phyloP scores from a whole-genome alignment of 108 stramenopile species.

The Nitzschia sp. region DNA sequence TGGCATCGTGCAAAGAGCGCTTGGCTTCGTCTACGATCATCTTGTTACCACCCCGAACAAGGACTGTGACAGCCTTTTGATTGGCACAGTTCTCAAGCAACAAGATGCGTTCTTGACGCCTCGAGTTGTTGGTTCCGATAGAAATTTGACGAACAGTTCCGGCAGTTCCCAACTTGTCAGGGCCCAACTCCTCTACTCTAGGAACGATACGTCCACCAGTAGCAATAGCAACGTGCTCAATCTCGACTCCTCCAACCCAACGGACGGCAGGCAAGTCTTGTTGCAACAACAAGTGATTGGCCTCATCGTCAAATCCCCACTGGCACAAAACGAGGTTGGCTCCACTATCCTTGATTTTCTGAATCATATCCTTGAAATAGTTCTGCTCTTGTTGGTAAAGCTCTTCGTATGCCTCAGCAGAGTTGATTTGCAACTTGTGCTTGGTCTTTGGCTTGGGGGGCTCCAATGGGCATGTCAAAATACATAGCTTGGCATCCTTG shows the following conservation, averaged over 20 bases:
- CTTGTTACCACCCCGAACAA: conserved; percentile 97
- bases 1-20: conserved; percentile 99
- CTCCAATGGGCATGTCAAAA: conserved; percentile 98
- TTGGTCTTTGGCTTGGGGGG: conserved; percentile 99
- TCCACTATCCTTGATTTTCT: conserved; percentile 96
- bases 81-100: conserved; percentile 96
- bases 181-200: conserved; percentile 89
- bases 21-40: conserved; percentile 99
- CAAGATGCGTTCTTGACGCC: conserved; percentile 85
- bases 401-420: conserved; percentile 93
- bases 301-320: conserved; percentile 99
- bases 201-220: conserved; percentile 99
- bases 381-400: conserved; percentile 93
- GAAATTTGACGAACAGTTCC: conserved; percentile 91
- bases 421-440: conserved; percentile 98
- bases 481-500: conserved; percentile 92
- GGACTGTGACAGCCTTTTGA: conserved; percentile 95
- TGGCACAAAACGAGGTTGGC: conserved; percentile 97
- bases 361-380: conserved; percentile 97
- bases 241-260: conserved; percentile 99
- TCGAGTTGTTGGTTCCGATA: conserved; percentile 92
- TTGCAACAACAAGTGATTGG: conserved; percentile 95
- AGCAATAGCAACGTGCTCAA: conserved; percentile 99
- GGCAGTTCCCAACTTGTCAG: conserved; percentile 94
- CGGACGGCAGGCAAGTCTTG: conserved; percentile 91